phyloP scores from a whole-genome alignment of 441 rosid species.

The Adansonia grandidieri region DNA sequence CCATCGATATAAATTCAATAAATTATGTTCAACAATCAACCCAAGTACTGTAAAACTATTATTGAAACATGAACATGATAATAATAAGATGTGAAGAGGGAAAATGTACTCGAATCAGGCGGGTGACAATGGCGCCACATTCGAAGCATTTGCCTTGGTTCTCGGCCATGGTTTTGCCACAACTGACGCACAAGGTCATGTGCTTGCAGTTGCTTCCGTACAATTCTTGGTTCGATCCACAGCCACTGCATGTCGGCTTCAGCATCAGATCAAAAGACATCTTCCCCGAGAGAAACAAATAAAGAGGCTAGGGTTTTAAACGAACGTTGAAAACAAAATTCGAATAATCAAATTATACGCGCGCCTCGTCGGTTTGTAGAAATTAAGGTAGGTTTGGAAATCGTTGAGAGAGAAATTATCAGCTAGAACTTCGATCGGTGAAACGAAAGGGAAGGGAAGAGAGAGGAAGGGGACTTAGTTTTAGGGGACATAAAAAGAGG shows the following conservation, averaged over 20 bases:
- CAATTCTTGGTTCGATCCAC: conserved; percentile 61
- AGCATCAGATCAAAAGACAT: conserved; percentile 71
- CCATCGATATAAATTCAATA: neutral
- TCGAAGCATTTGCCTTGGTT: conserved; percentile 65
- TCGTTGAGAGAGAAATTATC: neutral
- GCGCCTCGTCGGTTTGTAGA: neutral
- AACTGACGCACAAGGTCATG: conserved; percentile 71
- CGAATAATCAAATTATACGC: neutral
- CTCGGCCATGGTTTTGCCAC: conserved; percentile 84
- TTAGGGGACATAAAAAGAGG: neutral
- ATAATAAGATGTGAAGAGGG: neutral
- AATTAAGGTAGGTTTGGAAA: neutral
- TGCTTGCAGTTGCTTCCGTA: conserved; percentile 84
- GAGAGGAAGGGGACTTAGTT: too few species aligned
- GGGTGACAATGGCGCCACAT: conserved; percentile 70
- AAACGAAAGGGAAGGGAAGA: neutral
- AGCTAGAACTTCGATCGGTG: neutral
- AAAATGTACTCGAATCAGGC: conserved; percentile 68
- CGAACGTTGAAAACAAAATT: neutral
- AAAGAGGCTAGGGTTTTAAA: conserved; percentile 1
- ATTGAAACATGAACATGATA: neutral
- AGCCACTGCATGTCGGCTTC: conserved; percentile 67
- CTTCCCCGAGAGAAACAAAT: neutral
- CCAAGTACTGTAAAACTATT: neutral
- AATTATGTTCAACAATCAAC: neutral